A percentile compares a stretch with the other conserved stretches of the same genome.
These are phyloP conservation scores for Candida railenensis DNA, from an alignment of 805 yeast species.

Conservation along the genomic window DNA sequence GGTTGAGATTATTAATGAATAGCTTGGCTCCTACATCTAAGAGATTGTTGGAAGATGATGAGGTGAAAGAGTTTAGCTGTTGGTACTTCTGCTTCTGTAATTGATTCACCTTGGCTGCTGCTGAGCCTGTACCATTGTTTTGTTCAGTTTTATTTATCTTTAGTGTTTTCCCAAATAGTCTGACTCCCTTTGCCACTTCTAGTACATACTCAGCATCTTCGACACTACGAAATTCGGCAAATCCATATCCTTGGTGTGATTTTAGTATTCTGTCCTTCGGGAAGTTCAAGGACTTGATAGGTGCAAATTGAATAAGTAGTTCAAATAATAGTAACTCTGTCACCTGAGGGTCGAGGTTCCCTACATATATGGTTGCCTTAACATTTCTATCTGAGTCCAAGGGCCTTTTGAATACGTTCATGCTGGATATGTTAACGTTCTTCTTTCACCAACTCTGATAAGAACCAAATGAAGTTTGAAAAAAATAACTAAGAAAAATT, in stretches of 20 bases:
- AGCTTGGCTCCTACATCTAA: constrained; percentile 52
- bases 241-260: constrained; percentile 84
- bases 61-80: neutral
- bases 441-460: too few species aligned
- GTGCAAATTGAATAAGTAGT: constrained; percentile 81
- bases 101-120: constrained; percentile 1
- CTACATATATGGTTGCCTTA: constrained; percentile 71
- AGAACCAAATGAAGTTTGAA: neutral
- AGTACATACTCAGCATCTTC: constrained; percentile 72
- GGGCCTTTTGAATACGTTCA: constrained; percentile 30
- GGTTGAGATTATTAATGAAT: constrained; percentile 62
- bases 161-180: constrained; percentile 60
- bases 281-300: constrained; percentile 64
- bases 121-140: constrained; percentile 9
- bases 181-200: constrained; percentile 56
- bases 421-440: neutral
- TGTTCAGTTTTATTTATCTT: constrained; percentile 54
- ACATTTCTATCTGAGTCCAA: constrained; percentile 52
- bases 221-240: constrained; percentile 63
- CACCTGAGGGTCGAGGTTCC: constrained; percentile 76
- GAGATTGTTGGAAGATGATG: neutral
- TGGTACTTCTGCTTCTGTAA: constrained; percentile 1
- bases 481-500: neutral
- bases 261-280: constrained; percentile 77
- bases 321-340: constrained; percentile 75